A percentile compares a stretch with the other conserved stretches of the same genome.
phyloP scores from a whole-genome alignment of 2,329 filamentous ascomycete species.

The Fusarium concolor region DNA sequence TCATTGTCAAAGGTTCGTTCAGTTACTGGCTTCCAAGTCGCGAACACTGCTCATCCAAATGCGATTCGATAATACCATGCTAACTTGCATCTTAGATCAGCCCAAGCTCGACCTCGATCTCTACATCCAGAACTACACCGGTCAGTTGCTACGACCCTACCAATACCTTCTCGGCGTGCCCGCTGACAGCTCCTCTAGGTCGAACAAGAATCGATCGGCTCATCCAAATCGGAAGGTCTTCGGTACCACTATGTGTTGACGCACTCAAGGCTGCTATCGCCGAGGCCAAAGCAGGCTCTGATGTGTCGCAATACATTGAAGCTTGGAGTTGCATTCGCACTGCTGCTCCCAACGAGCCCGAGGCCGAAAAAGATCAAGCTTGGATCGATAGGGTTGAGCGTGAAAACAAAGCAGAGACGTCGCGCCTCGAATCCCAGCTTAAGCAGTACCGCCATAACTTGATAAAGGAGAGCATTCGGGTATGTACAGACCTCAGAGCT shows the following conservation, averaged over 20 bases:
- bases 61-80: background rate
- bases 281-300: slow-evolving; percentile 81
- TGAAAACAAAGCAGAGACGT: slow-evolving; percentile 75
- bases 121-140: slow-evolving; percentile 90
- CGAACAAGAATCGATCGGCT: slow-evolving; percentile 85
- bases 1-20: slow-evolving; percentile 61
- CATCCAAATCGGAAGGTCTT: slow-evolving; percentile 82
- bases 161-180: background rate
- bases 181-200: slow-evolving; percentile 61
- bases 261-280: slow-evolving; percentile 81
- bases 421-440: slow-evolving; percentile 84
- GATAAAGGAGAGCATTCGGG: slow-evolving; percentile 95
- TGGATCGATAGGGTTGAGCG: slow-evolving; percentile 80
- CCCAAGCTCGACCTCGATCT: slow-evolving; percentile 93
- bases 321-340: slow-evolving; percentile 73
- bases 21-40: slow-evolving; percentile 1
- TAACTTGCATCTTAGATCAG: slow-evolving; percentile 63
- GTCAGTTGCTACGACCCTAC: slow-evolving; percentile 58
- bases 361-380: slow-evolving; percentile 73
- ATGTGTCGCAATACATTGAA: slow-evolving; percentile 77
- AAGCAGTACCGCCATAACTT: slow-evolving; percentile 96
- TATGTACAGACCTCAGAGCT: slow-evolving; percentile 49
- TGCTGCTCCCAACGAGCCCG: slow-evolving; percentile 73
- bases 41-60: slow-evolving; percentile 1
- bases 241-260: slow-evolving; percentile 79